A percentile compares a stretch with the other conserved stretches of the same genome.
Conservation (phyloP, 257 asterid genomes). For the Fraxinus quadrangulata region DNA sequence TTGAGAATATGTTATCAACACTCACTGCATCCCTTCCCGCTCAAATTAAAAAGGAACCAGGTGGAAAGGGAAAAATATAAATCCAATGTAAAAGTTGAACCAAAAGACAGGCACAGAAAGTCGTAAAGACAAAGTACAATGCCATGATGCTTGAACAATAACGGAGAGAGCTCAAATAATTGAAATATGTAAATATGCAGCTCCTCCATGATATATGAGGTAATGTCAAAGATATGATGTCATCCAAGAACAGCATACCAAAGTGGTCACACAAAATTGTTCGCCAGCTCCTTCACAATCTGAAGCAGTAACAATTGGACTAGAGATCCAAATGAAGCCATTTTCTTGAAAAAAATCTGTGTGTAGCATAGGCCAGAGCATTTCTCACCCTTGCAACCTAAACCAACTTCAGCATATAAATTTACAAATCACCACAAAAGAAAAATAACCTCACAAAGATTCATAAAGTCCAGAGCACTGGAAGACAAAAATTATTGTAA, state of each 20-base stretch:
- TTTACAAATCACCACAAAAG: background rate
- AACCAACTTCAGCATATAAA: conserved; percentile 27
- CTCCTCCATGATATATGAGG: conserved; percentile 22
- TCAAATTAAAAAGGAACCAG: background rate
- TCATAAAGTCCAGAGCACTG: too few relatives aligned
- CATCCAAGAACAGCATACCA: conserved; percentile 60
- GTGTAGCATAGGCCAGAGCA: conserved; percentile 92
- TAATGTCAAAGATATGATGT: conserved; percentile 23
- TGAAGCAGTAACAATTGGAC: conserved; percentile 95
- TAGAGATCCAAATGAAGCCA: conserved; percentile 95
- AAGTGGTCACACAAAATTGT: conserved; percentile 95
- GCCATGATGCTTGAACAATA: conserved; percentile 5
- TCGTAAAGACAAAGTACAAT: too few relatives aligned
- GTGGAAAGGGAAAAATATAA: background rate
- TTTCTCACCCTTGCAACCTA: conserved; percentile 97
- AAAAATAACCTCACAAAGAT: too few relatives aligned
- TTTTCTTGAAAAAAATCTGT: conserved; percentile 89
- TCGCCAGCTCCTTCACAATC: conserved; percentile 99
- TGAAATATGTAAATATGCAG: conserved; percentile 11
- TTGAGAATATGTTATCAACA: background rate
- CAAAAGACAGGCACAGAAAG: background rate
- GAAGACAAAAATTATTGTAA: too few relatives aligned
- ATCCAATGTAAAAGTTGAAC: conserved; percentile 14
- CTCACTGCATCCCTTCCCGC: conserved; percentile 2
- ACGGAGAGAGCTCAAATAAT: background rate